phyloP scores from a whole-genome alignment of 306 rosid genomes.

The Medicago lupulina region DNA sequence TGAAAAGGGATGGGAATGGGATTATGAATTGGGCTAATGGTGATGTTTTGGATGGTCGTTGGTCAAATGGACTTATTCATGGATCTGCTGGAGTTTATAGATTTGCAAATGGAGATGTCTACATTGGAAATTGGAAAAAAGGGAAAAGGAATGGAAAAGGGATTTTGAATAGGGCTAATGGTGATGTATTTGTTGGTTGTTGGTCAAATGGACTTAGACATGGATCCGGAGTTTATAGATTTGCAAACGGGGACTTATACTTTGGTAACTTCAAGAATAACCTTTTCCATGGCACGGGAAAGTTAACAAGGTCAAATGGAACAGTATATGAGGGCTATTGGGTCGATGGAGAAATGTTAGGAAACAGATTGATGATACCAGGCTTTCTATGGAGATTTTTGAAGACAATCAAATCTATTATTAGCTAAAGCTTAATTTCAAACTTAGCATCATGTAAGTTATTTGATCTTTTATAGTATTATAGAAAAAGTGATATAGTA shows the following conservation, averaged over 20 bases:
- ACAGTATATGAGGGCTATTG: no score
- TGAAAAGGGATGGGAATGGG: neutral
- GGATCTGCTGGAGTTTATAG: neutral
- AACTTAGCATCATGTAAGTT: constrained; percentile 46
- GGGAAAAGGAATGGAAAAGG: no score
- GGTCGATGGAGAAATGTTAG: no score
- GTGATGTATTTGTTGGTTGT: constrained; percentile 65
- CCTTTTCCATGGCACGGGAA: no score
- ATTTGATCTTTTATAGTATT: neutral
- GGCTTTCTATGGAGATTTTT: constrained; percentile 36
- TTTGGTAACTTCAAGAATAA: neutral
- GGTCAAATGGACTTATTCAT: no score
- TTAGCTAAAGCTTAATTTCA: constrained; percentile 46
- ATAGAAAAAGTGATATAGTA: neutral
- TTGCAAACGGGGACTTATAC: constrained; percentile 54
- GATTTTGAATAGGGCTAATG: constrained; percentile 65
- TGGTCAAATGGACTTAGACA: constrained; percentile 67
- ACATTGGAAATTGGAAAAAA: no score
- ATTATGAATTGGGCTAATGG: no score
- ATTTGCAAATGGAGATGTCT: no score
- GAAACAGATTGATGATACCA: no score
- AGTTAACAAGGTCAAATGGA: no score
- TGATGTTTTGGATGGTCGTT: no score
- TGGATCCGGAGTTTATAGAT: constrained; percentile 77
- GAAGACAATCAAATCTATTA: constrained; percentile 39